Evolutionary conservation across 1,284 basidiomycete species (phyloP), one percentile per base, ranked within the genome.

Genomic region (Ceratobasidium sp.): DNA sequence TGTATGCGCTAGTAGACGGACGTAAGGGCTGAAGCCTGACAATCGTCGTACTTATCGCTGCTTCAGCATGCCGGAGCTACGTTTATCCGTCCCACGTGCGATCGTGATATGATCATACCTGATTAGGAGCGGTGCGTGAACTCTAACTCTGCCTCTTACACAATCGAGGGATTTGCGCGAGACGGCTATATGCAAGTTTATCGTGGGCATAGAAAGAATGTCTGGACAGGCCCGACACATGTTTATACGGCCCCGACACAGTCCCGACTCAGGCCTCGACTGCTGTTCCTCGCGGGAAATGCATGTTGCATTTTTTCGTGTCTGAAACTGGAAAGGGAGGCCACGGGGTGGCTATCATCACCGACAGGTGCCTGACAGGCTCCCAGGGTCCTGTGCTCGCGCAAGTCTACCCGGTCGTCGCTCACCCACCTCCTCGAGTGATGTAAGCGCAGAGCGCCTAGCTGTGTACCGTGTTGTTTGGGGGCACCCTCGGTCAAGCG

Each of bases 311-410:
- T 38, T 62, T 62, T 62, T 42, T 20, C 59, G 23, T n/a, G 52
- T n/a, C 52, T 23, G 5, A 12, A n/a, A 17, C 20, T 33, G 56
- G 56, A 33, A 9, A 5, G 6, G 56, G 23, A 28, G 9, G 56
- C 7, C 6, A 28, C 56, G 56, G 56, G 3, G 26, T 28, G 23
- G 56, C 38, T 5, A 9, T 2, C 6, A 59, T 59, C 23, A 28
- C 56, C 56, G 56, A 59, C 17, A 5, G 5, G 65, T 67, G 46
- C 42, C 65, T 67, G 65, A 52, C 65, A 67, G 64, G 33, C 23
- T 52, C 52, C 40, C 48, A 13, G 46, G 1, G 5, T 38, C 64
- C 64, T 26, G 12, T 42, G 6, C 42, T 52, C 65, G 44, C 59
- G 17, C 12, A 15, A 23, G 28, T 17, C 10, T 52, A 28, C 46